Evolutionary conservation across 2,329 filamentous ascomycete species (phyloP).

Genomic region (Phyllosticta ampelicida): DNA sequence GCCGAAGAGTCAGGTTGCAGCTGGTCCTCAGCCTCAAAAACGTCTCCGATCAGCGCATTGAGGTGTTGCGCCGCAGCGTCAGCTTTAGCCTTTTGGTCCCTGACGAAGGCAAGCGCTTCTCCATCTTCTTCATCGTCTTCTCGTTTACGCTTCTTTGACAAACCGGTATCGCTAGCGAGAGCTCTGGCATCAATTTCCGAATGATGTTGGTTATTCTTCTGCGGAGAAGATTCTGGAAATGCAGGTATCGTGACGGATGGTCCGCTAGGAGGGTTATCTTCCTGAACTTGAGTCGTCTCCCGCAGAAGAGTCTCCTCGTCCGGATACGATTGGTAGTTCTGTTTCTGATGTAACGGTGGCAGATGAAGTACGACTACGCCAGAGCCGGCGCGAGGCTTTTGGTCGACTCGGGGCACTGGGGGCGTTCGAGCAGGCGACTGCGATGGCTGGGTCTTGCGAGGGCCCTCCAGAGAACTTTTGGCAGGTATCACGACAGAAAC

Average conservation of each 20-base stretch:
- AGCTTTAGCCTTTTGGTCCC: slow-evolving; percentile 73
- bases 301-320: slow-evolving; percentile 17
- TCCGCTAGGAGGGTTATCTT: slow-evolving; percentile 17
- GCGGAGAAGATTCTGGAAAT: slow-evolving; percentile 28
- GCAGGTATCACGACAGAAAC: slow-evolving; percentile 6
- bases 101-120: slow-evolving; percentile 48
- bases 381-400: neutral
- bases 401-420: neutral
- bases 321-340: slow-evolving; percentile 31
- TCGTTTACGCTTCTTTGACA: slow-evolving; percentile 42
- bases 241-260: slow-evolving; percentile 40
- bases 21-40: slow-evolving; percentile 66
- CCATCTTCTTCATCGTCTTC: slow-evolving; percentile 41
- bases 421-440: neutral
- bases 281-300: neutral
- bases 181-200: slow-evolving; percentile 25
- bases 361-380: slow-evolving; percentile 38
- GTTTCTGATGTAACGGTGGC: slow-evolving; percentile 26
- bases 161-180: slow-evolving; percentile 11
- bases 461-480: neutral
- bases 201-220: slow-evolving; percentile 30
- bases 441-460: neutral
- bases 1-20: slow-evolving; percentile 44
- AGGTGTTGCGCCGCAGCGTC: slow-evolving; percentile 64
- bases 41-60: slow-evolving; percentile 55